Conservation (phyloP, 805 yeast species). For the Lachancea kluyveri region DNA sequence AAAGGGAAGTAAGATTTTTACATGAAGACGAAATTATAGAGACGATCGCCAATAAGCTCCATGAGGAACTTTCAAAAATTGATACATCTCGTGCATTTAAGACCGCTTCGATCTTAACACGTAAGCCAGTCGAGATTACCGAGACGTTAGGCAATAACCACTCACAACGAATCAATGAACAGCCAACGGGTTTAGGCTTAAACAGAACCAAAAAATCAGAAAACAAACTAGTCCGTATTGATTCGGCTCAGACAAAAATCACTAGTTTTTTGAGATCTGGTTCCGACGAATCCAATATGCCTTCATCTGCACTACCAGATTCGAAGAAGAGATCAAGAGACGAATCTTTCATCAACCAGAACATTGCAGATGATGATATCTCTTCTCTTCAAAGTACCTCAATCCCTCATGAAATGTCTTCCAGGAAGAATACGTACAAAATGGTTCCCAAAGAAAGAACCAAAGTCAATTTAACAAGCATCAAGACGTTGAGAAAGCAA, state of each 20-base stretch:
- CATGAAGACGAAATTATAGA: conserved; percentile 83
- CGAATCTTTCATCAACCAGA: no score
- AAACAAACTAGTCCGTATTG: conserved; percentile 30
- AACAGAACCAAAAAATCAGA: conserved; percentile 25
- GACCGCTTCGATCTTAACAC: conserved; percentile 45
- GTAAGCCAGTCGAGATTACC: conserved; percentile 3
- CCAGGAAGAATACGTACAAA: conserved; percentile 8
- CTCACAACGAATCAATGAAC: conserved; percentile 3
- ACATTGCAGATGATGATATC: no score
- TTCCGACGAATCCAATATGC: background rate
- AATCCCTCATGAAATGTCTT: conserved; percentile 1
- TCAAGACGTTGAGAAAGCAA: conserved; percentile 47
- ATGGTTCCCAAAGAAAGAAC: conserved; percentile 27
- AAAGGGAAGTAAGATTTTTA: conserved; percentile 82
- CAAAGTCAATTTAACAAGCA: conserved; percentile 49
- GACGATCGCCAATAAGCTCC: conserved; percentile 43
- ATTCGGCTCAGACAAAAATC: conserved; percentile 28
- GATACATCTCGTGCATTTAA: conserved; percentile 67
- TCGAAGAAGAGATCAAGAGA: no score
- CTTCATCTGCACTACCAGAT: no score
- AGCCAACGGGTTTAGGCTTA: conserved; percentile 5
- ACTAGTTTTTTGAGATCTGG: conserved; percentile 21
- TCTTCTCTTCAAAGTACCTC: background rate
- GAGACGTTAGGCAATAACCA: conserved; percentile 5
- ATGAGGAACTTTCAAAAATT: conserved; percentile 42